Conservation (phyloP, 2,329 filamentous ascomycete species). For the Cladorrhinum sp. region DNA sequence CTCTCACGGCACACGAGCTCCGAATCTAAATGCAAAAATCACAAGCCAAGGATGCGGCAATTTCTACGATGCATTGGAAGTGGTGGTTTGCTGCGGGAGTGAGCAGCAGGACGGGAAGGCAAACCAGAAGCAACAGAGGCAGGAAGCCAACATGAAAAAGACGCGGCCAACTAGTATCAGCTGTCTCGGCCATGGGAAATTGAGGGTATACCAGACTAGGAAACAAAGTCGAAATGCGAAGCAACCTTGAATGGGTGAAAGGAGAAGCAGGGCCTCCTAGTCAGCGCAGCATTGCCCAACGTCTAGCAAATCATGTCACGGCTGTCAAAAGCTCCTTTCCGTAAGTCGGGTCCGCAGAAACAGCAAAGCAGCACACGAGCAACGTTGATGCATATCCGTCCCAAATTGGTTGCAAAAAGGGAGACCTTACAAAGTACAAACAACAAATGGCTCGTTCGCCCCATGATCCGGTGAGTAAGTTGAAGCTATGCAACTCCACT, state of each 20-base stretch:
- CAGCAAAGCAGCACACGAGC: neutral
- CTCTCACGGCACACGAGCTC: neutral
- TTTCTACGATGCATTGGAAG: neutral
- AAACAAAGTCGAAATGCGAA: neutral
- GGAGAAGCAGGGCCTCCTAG: neutral
- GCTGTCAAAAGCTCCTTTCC: neutral
- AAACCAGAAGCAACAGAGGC: neutral
- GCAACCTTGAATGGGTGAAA: neutral
- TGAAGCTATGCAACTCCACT: slow-evolving; percentile 16
- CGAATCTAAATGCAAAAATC: neutral
- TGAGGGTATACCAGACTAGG: neutral
- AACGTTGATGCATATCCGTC: neutral
- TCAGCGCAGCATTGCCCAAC: neutral
- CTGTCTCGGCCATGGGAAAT: neutral
- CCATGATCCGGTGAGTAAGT: slow-evolving; percentile 16
- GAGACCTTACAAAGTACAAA: slow-evolving; percentile 1
- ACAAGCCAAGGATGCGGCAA: neutral
- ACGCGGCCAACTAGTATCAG: neutral
- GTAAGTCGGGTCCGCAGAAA: neutral
- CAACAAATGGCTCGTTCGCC: slow-evolving; percentile 23
- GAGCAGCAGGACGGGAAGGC: neutral
- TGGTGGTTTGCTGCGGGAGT: neutral
- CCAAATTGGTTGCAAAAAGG: slow-evolving; percentile 8
- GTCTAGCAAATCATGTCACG: neutral
- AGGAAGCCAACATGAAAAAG: neutral